These are phyloP conservation scores for Botrytis fragariae DNA, from an alignment of 2,329 filamentous ascomycete genomes.

Conservation along the genomic window DNA sequence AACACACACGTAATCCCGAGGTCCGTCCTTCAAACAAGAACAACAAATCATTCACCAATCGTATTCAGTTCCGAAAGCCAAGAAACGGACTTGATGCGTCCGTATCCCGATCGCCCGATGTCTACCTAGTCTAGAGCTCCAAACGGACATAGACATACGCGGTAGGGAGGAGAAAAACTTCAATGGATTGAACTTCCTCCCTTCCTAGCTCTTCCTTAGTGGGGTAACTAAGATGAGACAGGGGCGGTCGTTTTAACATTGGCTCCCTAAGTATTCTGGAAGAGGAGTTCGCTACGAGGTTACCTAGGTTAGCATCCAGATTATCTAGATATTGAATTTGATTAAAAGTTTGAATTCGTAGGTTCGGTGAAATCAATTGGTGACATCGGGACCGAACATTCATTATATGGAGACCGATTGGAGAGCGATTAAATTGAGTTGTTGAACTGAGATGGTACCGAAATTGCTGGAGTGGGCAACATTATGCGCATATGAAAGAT, in stretches of 20 bases:
- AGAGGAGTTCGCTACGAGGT: slow-evolving; percentile 4
- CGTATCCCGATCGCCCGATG: neutral
- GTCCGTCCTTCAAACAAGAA: neutral
- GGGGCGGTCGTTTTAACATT: neutral
- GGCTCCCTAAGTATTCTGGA: neutral
- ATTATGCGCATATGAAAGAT: neutral
- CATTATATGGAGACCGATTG: neutral
- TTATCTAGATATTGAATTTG: neutral
- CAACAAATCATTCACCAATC: neutral
- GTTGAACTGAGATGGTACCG: neutral
- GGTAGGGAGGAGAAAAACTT: neutral
- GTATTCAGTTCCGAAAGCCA: neutral
- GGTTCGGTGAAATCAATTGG: neutral
- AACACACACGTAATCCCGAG: neutral
- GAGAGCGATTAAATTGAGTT: neutral
- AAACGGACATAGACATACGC: neutral
- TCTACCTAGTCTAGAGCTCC: neutral
- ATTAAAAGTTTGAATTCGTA: neutral
- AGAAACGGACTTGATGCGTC: neutral
- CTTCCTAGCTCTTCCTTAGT: neutral
- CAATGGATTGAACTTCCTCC: neutral
- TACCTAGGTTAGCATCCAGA: neutral
- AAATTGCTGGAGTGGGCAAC: neutral
- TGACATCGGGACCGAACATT: neutral
- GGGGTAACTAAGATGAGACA: slow-evolving; percentile 1